These are phyloP conservation scores for Termitomyces sp. DNA, from an alignment of 768 basidiomycete genomes.

Conservation along the genomic window DNA sequence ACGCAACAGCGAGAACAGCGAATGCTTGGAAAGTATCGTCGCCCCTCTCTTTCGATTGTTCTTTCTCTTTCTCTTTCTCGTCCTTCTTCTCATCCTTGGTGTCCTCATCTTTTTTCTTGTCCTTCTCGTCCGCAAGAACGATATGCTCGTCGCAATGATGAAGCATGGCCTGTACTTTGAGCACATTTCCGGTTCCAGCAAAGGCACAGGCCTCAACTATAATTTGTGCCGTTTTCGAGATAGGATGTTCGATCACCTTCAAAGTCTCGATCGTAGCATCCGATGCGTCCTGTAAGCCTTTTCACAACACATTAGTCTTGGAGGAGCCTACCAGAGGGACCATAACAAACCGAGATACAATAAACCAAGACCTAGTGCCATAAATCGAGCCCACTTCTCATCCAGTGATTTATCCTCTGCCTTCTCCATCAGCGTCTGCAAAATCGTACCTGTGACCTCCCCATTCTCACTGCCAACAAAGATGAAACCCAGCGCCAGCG, in stretches of 20 bases:
- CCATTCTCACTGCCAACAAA: constrained; percentile 95
- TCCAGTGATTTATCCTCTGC: constrained; percentile 63
- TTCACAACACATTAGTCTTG: not conserved
- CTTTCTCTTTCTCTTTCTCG: constrained; percentile 56
- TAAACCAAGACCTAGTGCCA: constrained; percentile 84
- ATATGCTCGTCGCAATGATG: constrained; percentile 94
- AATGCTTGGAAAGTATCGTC: constrained; percentile 89
- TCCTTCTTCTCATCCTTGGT: constrained; percentile 39
- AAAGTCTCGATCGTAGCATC: constrained; percentile 93
- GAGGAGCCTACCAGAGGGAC: too few relatives aligned
- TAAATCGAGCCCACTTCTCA: constrained; percentile 93
- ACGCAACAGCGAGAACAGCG: constrained; percentile 87
- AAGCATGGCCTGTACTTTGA: constrained; percentile 88
- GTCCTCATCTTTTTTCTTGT: constrained; percentile 38
- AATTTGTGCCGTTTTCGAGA: constrained; percentile 87
- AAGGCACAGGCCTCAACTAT: constrained; percentile 92
- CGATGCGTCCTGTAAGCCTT: constrained; percentile 87
- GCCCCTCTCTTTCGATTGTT: constrained; percentile 34
- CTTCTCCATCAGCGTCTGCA: constrained; percentile 89
- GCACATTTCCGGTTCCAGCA: constrained; percentile 92
- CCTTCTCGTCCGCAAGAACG: constrained; percentile 55
- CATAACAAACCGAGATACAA: constrained; percentile 74
- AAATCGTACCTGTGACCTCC: constrained; percentile 82
- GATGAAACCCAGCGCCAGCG: constrained; percentile 89
- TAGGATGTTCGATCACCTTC: constrained; percentile 89